Evolutionary conservation across 441 rosid genomes (phyloP).

Genomic region (Euphorbia celastroides): DNA sequence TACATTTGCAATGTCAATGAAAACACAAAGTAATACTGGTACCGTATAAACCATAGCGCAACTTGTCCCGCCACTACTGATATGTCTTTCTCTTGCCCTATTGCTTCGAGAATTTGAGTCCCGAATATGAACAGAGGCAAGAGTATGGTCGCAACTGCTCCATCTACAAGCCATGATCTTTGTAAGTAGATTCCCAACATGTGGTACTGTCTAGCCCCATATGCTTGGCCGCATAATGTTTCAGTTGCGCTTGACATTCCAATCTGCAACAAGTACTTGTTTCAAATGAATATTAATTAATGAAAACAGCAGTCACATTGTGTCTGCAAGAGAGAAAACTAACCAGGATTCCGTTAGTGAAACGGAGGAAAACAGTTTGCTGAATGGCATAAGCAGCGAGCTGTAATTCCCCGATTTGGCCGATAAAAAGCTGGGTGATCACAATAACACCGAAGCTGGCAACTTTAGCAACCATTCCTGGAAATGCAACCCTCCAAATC

Average conservation of each 20-base stretch:
- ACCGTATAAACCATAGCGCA: slow-evolving; percentile 55
- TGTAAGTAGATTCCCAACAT: slow-evolving; percentile 83
- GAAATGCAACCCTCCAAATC: slow-evolving; percentile 44
- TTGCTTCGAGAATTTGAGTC: slow-evolving; percentile 34
- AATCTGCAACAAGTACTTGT: slow-evolving; percentile 28
- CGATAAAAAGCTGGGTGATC: slow-evolving; percentile 40
- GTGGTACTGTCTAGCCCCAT: slow-evolving; percentile 63
- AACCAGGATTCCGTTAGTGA: slow-evolving; percentile 37
- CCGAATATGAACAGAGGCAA: slow-evolving; percentile 48
- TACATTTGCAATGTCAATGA: slow-evolving; percentile 46
- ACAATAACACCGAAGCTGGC: slow-evolving; percentile 29
- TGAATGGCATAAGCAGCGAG: slow-evolving; percentile 44
- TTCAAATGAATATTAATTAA: no score
- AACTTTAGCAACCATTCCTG: slow-evolving; percentile 30
- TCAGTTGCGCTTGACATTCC: slow-evolving; percentile 92
- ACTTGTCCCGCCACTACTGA: slow-evolving; percentile 42
- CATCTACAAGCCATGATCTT: slow-evolving; percentile 59
- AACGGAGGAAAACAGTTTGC: slow-evolving; percentile 31
- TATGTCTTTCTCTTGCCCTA: slow-evolving; percentile 47
- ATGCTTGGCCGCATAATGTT: slow-evolving; percentile 88
- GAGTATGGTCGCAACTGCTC: slow-evolving; percentile 30
- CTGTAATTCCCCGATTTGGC: slow-evolving; percentile 29
- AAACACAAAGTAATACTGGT: slow-evolving; percentile 32
- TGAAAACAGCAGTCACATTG: no score
- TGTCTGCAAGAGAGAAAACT: not conserved